Evolutionary conservation across 352 stramenopile species (phyloP), one percentile per base, ranked within the genome.

Genomic region (Halophytophthora batemanensis): DNA sequence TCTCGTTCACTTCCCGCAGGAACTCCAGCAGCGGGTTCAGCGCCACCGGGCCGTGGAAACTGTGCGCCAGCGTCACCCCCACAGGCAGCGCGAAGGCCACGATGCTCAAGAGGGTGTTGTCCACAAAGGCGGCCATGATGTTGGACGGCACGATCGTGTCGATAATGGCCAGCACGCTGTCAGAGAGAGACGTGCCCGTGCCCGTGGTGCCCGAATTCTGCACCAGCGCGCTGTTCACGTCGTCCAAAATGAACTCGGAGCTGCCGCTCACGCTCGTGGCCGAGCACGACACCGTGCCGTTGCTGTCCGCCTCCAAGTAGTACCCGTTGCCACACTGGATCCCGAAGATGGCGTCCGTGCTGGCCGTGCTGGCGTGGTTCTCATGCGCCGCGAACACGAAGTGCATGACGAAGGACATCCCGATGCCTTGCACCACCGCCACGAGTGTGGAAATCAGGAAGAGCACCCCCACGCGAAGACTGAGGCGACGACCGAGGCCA

Each of bases 21-120:
- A 93, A 87, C 46, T 91, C 76, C 17, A 93, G 63, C 19, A 93
- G 47, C 42, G 80, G 77, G 72, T 91, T 89, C 46, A 90, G 69
- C 21, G 82, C 69, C 15, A 84, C 63, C 8, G 74, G 79, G 0
- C 77, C 80, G 55, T 87, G 71, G 61, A 90, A 89, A 53, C 78
- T 89, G 50, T 69, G 74, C 21, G 77, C 73, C 45, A 91, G 56
- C 18, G 66, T 80, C 18, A 83, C 67, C 41, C 81, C 83, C 40
- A 81, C 64, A 8, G 79, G 73, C 29, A 90, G 61, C 19, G 81
- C 78, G 48, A 92, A 88, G 2, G 78, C 76, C 13, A 86, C 79
- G 31, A 93, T 81, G 31, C 67, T 83, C 6, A 90, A 60, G 45
- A 89, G 45, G 22, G 70, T 79, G 50, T 82, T 86, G 40, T 74